Base-by-base conservation (phyloP, 108 stramenopile genomes). In the Seminavis robusta region DNA sequence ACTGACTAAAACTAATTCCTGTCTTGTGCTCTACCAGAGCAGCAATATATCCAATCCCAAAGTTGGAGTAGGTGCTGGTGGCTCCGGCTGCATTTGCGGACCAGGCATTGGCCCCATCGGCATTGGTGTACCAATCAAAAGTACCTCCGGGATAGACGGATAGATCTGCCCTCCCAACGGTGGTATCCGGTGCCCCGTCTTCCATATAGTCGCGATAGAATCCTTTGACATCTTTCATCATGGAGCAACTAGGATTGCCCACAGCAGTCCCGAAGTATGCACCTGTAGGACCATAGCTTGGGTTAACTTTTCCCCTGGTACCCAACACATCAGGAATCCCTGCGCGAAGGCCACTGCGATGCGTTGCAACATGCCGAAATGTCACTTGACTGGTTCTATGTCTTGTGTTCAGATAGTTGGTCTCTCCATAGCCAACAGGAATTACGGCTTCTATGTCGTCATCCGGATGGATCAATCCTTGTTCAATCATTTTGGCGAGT, bases 371-470 rank as follows among this genome's bases (percentile, higher is more conserved):
- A n/a, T n/a, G n/a, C n/a, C n/a, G n/a, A n/a, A n/a, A n/a, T n/a
- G n/a, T n/a, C n/a, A n/a, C n/a, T n/a, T n/a, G n/a, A n/a, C n/a
- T n/a, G n/a, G n/a, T n/a, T n/a, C n/a, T n/a, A n/a, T n/a, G n/a
- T n/a, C n/a, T n/a, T n/a, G n/a, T n/a, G n/a, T n/a, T n/a, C n/a
- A n/a, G n/a, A n/a, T n/a, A n/a, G n/a, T n/a, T n/a, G n/a, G n/a
- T n/a, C n/a, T n/a, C n/a, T n/a, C n/a, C n/a, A n/a, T n/a, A n/a
- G n/a, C n/a, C n/a, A n/a, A n/a, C n/a, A n/a, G n/a, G n/a, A 5
- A 59, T 29, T 11, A 68, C 67, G 26, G 60, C n/a, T 15, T 59
- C 60, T 21, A 68, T 53, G 34, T 68, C 67, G 40, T 68, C 67
- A 23, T 42, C 33, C 15, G 25, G 5, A 19, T 39, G n/a, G 34